Conservation (phyloP, 2,329 filamentous ascomycete species). For the Colletotrichum lini region DNA sequence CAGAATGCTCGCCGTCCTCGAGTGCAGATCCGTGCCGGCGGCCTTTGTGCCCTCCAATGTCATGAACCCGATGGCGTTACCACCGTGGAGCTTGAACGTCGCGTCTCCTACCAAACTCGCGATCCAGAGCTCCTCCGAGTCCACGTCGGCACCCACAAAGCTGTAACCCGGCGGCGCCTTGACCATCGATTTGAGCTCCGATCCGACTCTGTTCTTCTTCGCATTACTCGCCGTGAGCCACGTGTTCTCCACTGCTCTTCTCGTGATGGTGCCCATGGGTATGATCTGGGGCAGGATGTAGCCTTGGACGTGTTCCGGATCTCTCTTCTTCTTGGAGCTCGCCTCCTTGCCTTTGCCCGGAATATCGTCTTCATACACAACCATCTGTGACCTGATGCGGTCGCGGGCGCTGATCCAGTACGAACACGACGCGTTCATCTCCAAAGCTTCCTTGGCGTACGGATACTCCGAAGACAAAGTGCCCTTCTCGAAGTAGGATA, state of each 20-base stretch:
- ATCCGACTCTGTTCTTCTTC: constrained; percentile 95
- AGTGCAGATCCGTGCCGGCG: constrained; percentile 94
- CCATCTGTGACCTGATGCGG: constrained; percentile 94
- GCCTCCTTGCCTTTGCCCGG: constrained; percentile 26
- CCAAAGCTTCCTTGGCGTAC: constrained; percentile 93
- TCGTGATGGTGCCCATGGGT: constrained; percentile 97
- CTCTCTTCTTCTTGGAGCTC: constrained; percentile 42
- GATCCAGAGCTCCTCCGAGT: constrained; percentile 98
- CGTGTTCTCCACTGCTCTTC: constrained; percentile 95
- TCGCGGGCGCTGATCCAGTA: constrained; percentile 99
- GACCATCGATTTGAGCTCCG: constrained; percentile 97
- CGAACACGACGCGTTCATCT: constrained; percentile 99
- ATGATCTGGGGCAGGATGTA: constrained; percentile 97
- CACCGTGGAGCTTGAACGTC: constrained; percentile 94
- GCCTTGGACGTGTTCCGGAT: constrained; percentile 61
- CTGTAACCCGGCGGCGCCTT: constrained; percentile 90
- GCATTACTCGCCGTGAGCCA: constrained; percentile 99
- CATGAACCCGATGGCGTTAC: constrained; percentile 99
- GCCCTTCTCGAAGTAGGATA: constrained; percentile 92
- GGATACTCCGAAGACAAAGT: constrained; percentile 88
- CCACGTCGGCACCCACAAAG: constrained; percentile 97
- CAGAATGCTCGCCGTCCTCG: constrained; percentile 90
- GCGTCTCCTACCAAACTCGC: constrained; percentile 95
- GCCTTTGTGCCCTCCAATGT: constrained; percentile 96
- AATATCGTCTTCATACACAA: constrained; percentile 83